Conservation (phyloP, 1,284 basidiomycete species). For the Cryptococcus amylolentus region DNA sequence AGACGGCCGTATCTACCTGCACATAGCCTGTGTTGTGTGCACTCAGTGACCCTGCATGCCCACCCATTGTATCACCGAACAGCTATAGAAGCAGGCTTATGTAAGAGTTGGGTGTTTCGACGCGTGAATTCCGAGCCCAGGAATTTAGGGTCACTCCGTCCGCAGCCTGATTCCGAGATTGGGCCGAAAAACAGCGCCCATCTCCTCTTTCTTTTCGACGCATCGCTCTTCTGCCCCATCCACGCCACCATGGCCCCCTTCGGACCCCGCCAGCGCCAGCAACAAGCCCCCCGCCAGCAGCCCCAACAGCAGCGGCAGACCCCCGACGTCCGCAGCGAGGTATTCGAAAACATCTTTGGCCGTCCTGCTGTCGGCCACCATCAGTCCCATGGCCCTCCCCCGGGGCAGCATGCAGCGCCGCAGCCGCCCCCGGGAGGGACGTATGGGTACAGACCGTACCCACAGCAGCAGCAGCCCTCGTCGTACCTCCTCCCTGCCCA, state of each 20-base stretch:
- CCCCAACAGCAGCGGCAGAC: not conserved
- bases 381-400: conserved; percentile 10
- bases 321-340: conserved; percentile 40
- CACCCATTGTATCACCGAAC: too few relatives aligned
- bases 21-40: too few relatives aligned
- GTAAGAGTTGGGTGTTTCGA: too few relatives aligned
- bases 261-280: conserved; percentile 25
- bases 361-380: conserved; percentile 47
- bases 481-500: conserved; percentile 29
- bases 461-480: not conserved
- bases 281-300: conserved; percentile 3
- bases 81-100: too few relatives aligned
- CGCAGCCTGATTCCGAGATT: too few relatives aligned
- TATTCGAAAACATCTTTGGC: conserved; percentile 50
- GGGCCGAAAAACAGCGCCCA: too few relatives aligned
- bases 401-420: not conserved
- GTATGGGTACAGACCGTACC: conserved; percentile 8
- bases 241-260: conserved; percentile 26
- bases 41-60: too few relatives aligned
- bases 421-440: conserved; percentile 3
- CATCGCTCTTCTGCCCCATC: not conserved
- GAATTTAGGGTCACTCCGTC: too few relatives aligned
- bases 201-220: not conserved
- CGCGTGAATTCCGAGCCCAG: too few relatives aligned
- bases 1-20: too few relatives aligned